Evolutionary conservation across 768 basidiomycete genomes (phyloP).

Genomic region (Gloeophyllum trabeum): DNA sequence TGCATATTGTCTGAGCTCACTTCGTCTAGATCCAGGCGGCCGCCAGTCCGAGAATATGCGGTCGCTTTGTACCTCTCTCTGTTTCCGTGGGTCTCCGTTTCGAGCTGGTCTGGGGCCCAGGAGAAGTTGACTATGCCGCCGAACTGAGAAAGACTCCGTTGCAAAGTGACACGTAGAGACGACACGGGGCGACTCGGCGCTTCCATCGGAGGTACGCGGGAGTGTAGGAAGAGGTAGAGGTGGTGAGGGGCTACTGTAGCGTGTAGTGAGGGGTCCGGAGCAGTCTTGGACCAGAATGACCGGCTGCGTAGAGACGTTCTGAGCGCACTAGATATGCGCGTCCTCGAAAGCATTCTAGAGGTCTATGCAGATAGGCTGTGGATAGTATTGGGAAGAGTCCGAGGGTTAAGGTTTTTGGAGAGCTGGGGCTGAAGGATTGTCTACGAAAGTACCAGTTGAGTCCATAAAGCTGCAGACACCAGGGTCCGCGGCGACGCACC

Average conservation of each 20-base stretch:
- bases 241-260: conserved; percentile 43
- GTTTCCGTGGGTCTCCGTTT: conserved; percentile 8
- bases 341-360: too few relatives aligned
- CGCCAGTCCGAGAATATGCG: conserved; percentile 41
- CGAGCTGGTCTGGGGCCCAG: conserved; percentile 27
- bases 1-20: conserved; percentile 40
- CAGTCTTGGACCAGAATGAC: too few relatives aligned
- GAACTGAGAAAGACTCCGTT: conserved; percentile 29
- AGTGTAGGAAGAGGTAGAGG: conserved; percentile 46
- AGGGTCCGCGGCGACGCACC: too few relatives aligned
- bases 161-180: conserved; percentile 38
- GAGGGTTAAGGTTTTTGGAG: too few relatives aligned
- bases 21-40: conserved; percentile 36
- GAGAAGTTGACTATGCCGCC: conserved; percentile 53
- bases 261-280: conserved; percentile 16
- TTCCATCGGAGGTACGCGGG: conserved; percentile 37
- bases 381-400: too few relatives aligned
- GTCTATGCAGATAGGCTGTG: too few relatives aligned
- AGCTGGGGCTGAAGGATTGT: too few relatives aligned
- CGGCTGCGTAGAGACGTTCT: too few relatives aligned
- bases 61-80: conserved; percentile 27
- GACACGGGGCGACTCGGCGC: conserved; percentile 27
- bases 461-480: too few relatives aligned
- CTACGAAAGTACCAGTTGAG: too few relatives aligned
- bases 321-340: too few relatives aligned